phyloP scores from a whole-genome alignment of 495 filamentous ascomycete species.

The Jackrogersella multiformis region DNA sequence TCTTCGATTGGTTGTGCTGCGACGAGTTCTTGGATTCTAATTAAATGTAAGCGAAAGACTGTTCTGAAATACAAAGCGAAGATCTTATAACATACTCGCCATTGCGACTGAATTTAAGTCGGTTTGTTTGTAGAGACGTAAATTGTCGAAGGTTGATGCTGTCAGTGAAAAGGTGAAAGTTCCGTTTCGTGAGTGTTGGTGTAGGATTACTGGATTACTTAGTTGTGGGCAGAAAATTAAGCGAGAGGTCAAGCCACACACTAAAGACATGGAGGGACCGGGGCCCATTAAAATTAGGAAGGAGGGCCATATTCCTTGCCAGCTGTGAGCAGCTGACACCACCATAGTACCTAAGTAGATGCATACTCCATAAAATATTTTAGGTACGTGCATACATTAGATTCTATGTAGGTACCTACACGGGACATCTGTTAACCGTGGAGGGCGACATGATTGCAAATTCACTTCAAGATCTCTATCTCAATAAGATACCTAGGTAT shows the following conservation, averaged over 20 bases:
- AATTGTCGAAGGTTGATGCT: slow-evolving; percentile 40
- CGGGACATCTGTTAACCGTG: no score
- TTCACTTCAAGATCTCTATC: neutral
- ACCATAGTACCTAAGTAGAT: no score
- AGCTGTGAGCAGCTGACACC: neutral
- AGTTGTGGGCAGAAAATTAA: slow-evolving; percentile 51
- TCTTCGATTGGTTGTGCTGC: slow-evolving; percentile 95
- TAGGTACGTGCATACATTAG: neutral
- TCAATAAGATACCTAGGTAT: neutral
- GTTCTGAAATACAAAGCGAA: neutral
- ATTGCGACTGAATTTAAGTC: slow-evolving; percentile 56
- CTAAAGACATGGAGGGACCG: neutral
- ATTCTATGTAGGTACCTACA: no score
- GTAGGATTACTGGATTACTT: no score
- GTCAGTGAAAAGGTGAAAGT: slow-evolving; percentile 37
- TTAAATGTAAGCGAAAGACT: slow-evolving; percentile 6
- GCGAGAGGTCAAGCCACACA: slow-evolving; percentile 43
- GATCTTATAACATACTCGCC: slow-evolving; percentile 55
- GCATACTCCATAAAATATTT: no score
- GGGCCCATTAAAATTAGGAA: neutral
- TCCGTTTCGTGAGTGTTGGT: slow-evolving; percentile 42
- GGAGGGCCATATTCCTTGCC: neutral
- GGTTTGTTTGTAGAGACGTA: slow-evolving; percentile 29
- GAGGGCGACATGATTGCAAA: no score
- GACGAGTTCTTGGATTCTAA: slow-evolving; percentile 99